Evolutionary conservation across 805 yeast genomes (phyloP).

Genomic region (Yamadazyma sp.): DNA sequence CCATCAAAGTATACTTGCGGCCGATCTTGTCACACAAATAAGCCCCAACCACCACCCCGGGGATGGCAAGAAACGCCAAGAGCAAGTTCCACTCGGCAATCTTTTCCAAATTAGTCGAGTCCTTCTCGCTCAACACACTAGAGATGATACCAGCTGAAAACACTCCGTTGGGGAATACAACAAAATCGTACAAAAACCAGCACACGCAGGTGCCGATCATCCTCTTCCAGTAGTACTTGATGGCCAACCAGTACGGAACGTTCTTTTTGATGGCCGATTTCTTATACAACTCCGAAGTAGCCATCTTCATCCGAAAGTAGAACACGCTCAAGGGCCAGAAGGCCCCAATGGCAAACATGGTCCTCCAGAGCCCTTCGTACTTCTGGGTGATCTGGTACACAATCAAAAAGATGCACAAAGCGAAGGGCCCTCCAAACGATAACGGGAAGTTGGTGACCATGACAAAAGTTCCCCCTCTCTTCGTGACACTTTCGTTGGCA

Average conservation of each 20-base stretch:
- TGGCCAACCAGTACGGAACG: constrained; percentile 48
- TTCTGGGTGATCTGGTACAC: constrained; percentile 57
- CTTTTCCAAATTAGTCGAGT: constrained; percentile 44
- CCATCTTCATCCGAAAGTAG: constrained; percentile 70
- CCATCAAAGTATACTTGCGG: constrained; percentile 67
- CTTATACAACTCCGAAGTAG: constrained; percentile 61
- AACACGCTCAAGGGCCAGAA: constrained; percentile 72
- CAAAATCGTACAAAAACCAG: constrained; percentile 82
- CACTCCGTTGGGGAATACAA: constrained; percentile 76
- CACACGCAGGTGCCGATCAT: constrained; percentile 69
- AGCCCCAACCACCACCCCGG: constrained; percentile 75
- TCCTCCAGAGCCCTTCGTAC: constrained; percentile 64
- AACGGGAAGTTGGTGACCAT: constrained; percentile 73
- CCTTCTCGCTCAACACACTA: constrained; percentile 39
- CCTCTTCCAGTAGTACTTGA: constrained; percentile 68
- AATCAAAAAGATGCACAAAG: constrained; percentile 63
- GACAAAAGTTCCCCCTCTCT: constrained; percentile 65
- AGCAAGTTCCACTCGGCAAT: constrained; percentile 75
- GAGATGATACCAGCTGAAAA: constrained; percentile 61
- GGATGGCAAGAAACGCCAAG: constrained; percentile 63
- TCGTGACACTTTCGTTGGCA: constrained; percentile 62
- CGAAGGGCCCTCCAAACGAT: constrained; percentile 78
- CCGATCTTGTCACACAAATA: constrained; percentile 62
- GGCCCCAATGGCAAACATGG: constrained; percentile 62
- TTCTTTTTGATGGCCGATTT: constrained; percentile 58